Base-by-base conservation (phyloP, 352 stramenopile genomes). In the Globisporangium barbulae region DNA sequence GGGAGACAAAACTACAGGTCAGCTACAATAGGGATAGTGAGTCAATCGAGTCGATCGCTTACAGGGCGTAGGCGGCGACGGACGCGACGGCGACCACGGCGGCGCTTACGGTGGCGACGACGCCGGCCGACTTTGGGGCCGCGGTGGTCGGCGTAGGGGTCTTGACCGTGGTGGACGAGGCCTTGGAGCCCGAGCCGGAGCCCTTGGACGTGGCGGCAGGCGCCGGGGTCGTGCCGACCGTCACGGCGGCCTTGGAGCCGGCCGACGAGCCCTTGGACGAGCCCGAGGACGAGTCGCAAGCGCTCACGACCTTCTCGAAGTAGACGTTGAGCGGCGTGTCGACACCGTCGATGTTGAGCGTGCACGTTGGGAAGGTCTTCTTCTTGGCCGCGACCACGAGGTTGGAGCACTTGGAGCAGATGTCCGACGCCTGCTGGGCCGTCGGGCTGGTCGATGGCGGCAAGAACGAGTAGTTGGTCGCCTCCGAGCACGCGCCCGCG, bases 281-380 rank as follows among this genome's bases (percentile, higher is more conserved):
- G 15, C 28, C 30, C 30, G 52, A 57, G 17, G 31, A 10, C 52
- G 52, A 45, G 7, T 19, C 52, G n/a, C 59, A 64, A 17, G 10
- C 4, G 39, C 33, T 35, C 1, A 58, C 41, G 33, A 64, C 25
- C 48, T 61, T 61, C 25, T 35, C 17, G 22, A 61, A 41, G 22
- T 37, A 61, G 17, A 53, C 59, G 47, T 56, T 41, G 22, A 64
- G 39, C 19, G 59, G 59, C 10, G 28, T 53, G 4, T 58, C 59
- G 15, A 59, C 59, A 22, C 59, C 59, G 5, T 39, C 48, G 39
- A 64, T 57, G 0, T 17, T 41, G 49, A 59, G 42, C 30, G 53
- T 60, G 52, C 60, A 65, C 35, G 49, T 42, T 28, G 60, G 49
- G 41, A 60, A 61, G 19, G 52, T 65, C 41, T 54, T 65, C 17